A percentile compares a stretch with the other conserved stretches of the same genome.
Evolutionary conservation across 1,284 basidiomycete genomes (phyloP).

Genomic region (Sanghuangporus baumii): DNA sequence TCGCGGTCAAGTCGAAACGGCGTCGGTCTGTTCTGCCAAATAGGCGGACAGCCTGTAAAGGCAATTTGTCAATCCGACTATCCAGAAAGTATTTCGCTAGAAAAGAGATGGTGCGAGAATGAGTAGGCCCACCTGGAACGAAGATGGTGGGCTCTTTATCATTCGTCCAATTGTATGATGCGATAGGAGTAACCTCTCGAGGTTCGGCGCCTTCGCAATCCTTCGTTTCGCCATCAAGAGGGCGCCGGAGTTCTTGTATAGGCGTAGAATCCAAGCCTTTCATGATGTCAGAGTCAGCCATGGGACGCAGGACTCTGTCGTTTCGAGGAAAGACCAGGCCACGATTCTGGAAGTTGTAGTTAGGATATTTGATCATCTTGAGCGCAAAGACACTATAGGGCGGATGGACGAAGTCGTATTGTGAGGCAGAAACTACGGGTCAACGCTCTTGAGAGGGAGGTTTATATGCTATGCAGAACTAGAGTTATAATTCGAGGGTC

Average conservation of each 20-base stretch:
- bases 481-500: no score
- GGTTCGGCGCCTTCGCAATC: conserved; percentile 19
- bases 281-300: conserved; percentile 1
- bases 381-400: not conserved
- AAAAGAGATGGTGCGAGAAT: not conserved
- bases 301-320: not conserved
- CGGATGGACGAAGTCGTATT: no score
- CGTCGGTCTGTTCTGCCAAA: conserved; percentile 26
- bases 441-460: no score
- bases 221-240: not conserved
- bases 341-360: not conserved
- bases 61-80: no score
- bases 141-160: conserved; percentile 26
- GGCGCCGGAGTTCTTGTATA: not conserved
- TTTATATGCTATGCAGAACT: no score
- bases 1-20: conserved; percentile 25
- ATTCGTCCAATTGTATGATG: conserved; percentile 33
- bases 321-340: not conserved
- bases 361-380: not conserved
- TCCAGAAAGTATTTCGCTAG: not conserved
- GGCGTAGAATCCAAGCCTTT: not conserved
- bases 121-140: conserved; percentile 25
- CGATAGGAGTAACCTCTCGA: conserved; percentile 24
- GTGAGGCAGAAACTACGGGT: no score
- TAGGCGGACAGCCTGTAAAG: conserved; percentile 22